Evolutionary conservation across 768 basidiomycete genomes (phyloP).

Genomic region (Tremella yokohamensis): DNA sequence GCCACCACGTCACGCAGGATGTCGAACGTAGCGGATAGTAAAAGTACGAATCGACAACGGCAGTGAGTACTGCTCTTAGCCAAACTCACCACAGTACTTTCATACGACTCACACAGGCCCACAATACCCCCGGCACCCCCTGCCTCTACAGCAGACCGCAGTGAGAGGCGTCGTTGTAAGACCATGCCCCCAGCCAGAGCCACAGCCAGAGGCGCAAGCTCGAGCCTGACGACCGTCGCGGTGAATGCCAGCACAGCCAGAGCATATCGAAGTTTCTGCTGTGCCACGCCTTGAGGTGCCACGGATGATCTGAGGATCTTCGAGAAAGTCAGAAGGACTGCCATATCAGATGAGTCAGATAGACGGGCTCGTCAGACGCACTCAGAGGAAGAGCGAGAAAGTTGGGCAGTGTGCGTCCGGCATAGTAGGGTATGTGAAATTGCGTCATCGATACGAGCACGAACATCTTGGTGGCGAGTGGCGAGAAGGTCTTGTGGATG

Average conservation of each 20-base stretch:
- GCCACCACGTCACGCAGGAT: constrained; percentile 57
- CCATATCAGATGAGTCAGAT: constrained; percentile 6
- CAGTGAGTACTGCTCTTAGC: constrained; percentile 58
- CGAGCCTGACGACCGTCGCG: constrained; percentile 71
- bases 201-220: constrained; percentile 64
- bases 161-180: constrained; percentile 45
- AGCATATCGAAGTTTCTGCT: background rate
- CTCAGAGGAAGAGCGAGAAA: constrained; percentile 85
- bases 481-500: constrained; percentile 65
- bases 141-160: constrained; percentile 18
- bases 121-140: constrained; percentile 37
- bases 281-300: background rate
- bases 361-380: constrained; percentile 46
- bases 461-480: constrained; percentile 56
- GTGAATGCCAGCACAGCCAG: constrained; percentile 65
- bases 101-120: constrained; percentile 12
- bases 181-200: constrained; percentile 56
- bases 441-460: constrained; percentile 70
- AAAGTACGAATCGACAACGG: constrained; percentile 75
- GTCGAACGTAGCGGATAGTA: constrained; percentile 60
- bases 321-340: constrained; percentile 18
- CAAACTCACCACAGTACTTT: constrained; percentile 10
- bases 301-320: constrained; percentile 17
- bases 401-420: constrained; percentile 88
- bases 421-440: constrained; percentile 91